These are phyloP conservation scores for Hippophae tibetana DNA, from an alignment of 306 rosid species.

Conservation along the genomic window DNA sequence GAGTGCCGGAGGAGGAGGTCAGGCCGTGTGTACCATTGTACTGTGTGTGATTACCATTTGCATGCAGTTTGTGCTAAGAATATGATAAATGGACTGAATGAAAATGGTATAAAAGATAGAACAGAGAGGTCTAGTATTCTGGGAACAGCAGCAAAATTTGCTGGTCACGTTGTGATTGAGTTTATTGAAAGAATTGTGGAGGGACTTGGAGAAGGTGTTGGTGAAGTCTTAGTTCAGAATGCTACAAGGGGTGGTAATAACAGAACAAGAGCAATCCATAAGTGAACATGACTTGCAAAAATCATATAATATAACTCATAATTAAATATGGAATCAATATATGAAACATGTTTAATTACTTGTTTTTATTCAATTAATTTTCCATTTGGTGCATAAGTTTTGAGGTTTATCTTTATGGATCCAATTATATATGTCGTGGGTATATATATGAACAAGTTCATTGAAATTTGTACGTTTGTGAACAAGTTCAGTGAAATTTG, in stretches of 20 bases:
- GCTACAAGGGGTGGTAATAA: conserved; percentile 35
- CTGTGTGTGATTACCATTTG: conserved; percentile 48
- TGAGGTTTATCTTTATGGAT: too few species aligned
- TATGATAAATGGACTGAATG: conserved; percentile 56
- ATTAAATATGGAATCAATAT: too few species aligned
- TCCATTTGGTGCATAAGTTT: too few species aligned
- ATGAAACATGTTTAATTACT: too few species aligned
- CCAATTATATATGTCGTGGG: too few species aligned
- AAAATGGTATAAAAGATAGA: conserved; percentile 35
- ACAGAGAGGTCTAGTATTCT: conserved; percentile 39
- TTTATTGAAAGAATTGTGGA: conserved; percentile 68
- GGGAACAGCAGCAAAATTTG: conserved; percentile 50
- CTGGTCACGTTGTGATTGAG: conserved; percentile 65
- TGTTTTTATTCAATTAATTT: too few species aligned
- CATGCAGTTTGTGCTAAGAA: conserved; percentile 74
- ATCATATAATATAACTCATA: background rate
- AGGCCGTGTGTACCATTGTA: conserved; percentile 65
- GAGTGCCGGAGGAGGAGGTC: conserved; percentile 61
- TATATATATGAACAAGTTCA: too few species aligned
- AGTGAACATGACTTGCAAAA: background rate
- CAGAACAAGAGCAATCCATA: background rate
- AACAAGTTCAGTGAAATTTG: too few species aligned
- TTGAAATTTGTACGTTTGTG: too few species aligned
- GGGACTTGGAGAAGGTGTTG: conserved; percentile 74
- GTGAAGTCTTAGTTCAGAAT: conserved; percentile 58